phyloP scores from a whole-genome alignment of 805 yeast species.

The Yarrowia yakushimensis region DNA sequence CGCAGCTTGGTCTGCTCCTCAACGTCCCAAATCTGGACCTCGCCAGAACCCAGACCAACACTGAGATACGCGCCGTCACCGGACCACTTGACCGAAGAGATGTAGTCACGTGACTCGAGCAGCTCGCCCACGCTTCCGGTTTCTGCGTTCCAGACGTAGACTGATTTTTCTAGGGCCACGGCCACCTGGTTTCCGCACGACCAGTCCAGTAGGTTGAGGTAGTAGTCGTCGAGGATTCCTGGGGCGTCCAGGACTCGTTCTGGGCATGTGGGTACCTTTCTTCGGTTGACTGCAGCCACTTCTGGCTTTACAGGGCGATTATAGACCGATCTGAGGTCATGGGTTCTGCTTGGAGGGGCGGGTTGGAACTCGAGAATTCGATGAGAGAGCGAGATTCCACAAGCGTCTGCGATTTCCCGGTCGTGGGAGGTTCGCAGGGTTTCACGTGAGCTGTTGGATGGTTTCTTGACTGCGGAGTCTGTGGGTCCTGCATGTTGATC shows the following conservation, averaged over 20 bases:
- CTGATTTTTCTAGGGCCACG: conserved; percentile 77
- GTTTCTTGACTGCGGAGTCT: not conserved
- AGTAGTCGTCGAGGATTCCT: conserved; percentile 88
- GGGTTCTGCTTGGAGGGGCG: conserved; percentile 47
- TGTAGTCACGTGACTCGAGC: conserved; percentile 47
- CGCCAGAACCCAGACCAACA: conserved; percentile 79
- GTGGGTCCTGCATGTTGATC: not conserved
- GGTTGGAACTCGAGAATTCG: conserved; percentile 84
- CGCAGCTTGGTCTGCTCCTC: conserved; percentile 71
- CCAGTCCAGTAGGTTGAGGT: conserved; percentile 84
- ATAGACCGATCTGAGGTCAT: conserved; percentile 39
- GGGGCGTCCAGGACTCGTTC: conserved; percentile 96
- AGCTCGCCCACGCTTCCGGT: conserved; percentile 72
- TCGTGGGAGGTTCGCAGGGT: not conserved
- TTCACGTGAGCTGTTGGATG: not conserved
- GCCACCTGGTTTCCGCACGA: conserved; percentile 77
- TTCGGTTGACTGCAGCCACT: conserved; percentile 36
- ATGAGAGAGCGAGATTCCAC: conserved; percentile 80
- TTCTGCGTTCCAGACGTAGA: conserved; percentile 90
- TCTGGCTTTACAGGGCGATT: conserved; percentile 38
- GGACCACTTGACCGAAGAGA: conserved; percentile 83
- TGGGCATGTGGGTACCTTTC: conserved; percentile 81
- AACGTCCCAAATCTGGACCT: conserved; percentile 89
- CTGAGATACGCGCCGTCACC: conserved; percentile 84
- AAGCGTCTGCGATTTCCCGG: conserved; percentile 71